These are phyloP conservation scores for Thielaviopsis populi DNA, from an alignment of 2,329 filamentous ascomycete species.

Conservation along the genomic window DNA sequence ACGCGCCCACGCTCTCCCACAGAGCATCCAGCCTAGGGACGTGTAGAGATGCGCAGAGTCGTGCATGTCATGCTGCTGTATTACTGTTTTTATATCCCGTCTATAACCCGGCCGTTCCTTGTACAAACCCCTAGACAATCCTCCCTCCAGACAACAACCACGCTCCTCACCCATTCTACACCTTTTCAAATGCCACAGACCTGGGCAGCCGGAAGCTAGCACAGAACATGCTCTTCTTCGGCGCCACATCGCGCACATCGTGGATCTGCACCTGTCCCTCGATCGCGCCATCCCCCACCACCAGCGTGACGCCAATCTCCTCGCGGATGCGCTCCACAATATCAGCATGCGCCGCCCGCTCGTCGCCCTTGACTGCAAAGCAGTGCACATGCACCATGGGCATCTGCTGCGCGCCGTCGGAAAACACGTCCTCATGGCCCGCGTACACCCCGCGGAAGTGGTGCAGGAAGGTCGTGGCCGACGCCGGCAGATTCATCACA, in stretches of 20 bases:
- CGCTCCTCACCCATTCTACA: neutral
- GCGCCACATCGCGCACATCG: slow-evolving; percentile 75
- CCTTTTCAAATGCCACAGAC: slow-evolving; percentile 60
- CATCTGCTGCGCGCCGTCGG: slow-evolving; percentile 40
- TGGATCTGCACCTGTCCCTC: slow-evolving; percentile 41
- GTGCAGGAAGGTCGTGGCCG: slow-evolving; percentile 65
- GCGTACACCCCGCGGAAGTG: slow-evolving; percentile 66
- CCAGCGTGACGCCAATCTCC: slow-evolving; percentile 27
- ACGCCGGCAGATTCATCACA: slow-evolving; percentile 93
- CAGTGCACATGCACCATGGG: slow-evolving; percentile 90
- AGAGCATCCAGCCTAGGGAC: neutral
- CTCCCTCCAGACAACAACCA: no score
- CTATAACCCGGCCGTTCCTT: neutral
- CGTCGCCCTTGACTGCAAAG: slow-evolving; percentile 67
- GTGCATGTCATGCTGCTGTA: neutral
- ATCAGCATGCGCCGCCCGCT: slow-evolving; percentile 45
- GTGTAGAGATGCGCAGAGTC: neutral
- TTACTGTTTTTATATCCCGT: neutral
- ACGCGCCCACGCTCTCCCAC: neutral
- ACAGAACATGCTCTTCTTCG: slow-evolving; percentile 93
- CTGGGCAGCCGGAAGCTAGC: slow-evolving; percentile 75
- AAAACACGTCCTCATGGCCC: slow-evolving; percentile 52
- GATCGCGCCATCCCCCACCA: slow-evolving; percentile 31
- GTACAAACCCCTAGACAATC: no score
- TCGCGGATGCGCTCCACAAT: slow-evolving; percentile 30